These are phyloP conservation scores for Neonectria hederae DNA, from an alignment of 2,329 filamentous ascomycete genomes.

Conservation along the genomic window DNA sequence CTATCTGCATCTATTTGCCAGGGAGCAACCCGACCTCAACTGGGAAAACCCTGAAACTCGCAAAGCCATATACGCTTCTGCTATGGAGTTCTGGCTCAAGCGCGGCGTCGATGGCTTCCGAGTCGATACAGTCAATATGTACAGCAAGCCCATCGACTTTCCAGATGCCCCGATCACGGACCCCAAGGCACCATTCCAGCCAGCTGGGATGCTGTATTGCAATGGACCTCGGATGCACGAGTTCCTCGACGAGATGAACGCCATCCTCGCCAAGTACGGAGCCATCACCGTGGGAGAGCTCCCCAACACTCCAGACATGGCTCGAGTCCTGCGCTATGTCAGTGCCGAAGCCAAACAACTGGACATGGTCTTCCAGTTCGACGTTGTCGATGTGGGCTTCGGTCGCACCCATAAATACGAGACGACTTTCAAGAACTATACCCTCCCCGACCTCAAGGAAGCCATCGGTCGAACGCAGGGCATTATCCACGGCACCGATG, in stretches of 20 bases:
- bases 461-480: constrained; percentile 60
- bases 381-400: constrained; percentile 69
- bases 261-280: constrained; percentile 67
- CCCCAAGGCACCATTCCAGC: constrained; percentile 58
- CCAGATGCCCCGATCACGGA: constrained; percentile 67
- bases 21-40: constrained; percentile 85
- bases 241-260: constrained; percentile 72
- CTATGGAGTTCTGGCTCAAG: constrained; percentile 83
- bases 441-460: constrained; percentile 58
- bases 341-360: constrained; percentile 66
- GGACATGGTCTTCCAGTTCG: constrained; percentile 76
- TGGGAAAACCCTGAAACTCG: constrained; percentile 78
- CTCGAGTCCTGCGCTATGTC: constrained; percentile 68
- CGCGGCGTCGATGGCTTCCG: constrained; percentile 78
- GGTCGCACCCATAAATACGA: constrained; percentile 63
- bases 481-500: constrained; percentile 62
- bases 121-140: constrained; percentile 80
- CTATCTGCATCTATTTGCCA: constrained; percentile 79
- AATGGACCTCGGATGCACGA: constrained; percentile 77
- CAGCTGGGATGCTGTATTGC: constrained; percentile 65
- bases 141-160: constrained; percentile 69
- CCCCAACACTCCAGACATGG: constrained; percentile 67
- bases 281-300: constrained; percentile 78
- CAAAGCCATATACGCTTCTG: constrained; percentile 73
- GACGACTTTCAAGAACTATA: constrained; percentile 56